phyloP scores from a whole-genome alignment of 306 rosid species.

The Dryas alaskensis region DNA sequence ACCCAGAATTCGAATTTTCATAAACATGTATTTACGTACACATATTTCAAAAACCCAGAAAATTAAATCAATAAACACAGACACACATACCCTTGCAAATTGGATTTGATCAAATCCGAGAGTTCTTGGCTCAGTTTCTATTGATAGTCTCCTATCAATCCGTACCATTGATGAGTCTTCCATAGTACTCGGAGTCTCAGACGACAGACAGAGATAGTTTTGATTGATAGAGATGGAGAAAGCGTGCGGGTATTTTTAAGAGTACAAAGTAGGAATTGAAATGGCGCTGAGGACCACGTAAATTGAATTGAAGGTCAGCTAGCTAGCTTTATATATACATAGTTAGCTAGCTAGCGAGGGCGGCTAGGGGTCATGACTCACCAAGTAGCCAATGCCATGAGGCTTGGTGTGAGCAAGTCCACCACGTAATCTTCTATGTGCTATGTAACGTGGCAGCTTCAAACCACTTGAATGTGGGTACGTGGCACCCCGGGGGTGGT shows the following conservation, averaged over 20 bases:
- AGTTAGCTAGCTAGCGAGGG: background rate
- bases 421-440: background rate
- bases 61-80: too few relatives aligned
- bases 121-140: slow-evolving; percentile 74
- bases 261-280: background rate
- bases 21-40: background rate
- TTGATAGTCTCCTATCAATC: slow-evolving; percentile 53
- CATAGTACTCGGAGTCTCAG: background rate
- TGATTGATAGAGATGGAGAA: background rate
- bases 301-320: background rate
- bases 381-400: background rate
- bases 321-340: background rate
- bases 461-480: background rate
- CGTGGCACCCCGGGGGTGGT: background rate
- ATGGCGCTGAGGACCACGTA: background rate
- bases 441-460: background rate
- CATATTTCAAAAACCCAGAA: background rate
- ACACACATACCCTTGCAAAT: slow-evolving; percentile 45
- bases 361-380: background rate
- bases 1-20: background rate
- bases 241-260: background rate
- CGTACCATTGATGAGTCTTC: background rate
- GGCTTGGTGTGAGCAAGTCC: background rate
- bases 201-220: background rate
- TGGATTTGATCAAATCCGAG: slow-evolving; percentile 45